Evolutionary conservation across 1,284 basidiomycete genomes (phyloP), one percentile per base, ranked within the genome.

Genomic region (Cryptococcus jaspeensis): DNA sequence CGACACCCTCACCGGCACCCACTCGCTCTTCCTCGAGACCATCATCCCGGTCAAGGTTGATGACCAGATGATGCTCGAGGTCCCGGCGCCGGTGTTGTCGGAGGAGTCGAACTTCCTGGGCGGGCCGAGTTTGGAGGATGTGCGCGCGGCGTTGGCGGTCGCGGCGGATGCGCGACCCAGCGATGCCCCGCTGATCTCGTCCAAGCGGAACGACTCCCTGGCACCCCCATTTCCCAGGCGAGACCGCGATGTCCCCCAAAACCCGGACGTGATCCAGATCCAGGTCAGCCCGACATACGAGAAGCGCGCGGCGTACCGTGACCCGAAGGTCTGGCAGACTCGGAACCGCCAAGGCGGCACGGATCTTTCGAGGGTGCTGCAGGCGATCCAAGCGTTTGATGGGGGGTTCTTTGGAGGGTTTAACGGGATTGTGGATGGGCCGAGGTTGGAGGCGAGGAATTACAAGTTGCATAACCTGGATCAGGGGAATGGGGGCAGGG

Each of bases 321-420:
- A 25, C 16, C 28, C 28, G 5, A 38, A 37, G n/a, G 41, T 32
- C 5, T 32, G 28, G 28, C 28, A 9, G 28, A 4, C 9, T 4
- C 28, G 28, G 28, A 32, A 55, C 37, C 38, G 50, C 6, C 37
- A 44, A 37, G 50, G 46, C 23, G 50, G 59, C 3, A 49, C 39
- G 22, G 68, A 71, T 52, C 68, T 66, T 44, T 46, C 55, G 18
- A 55, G 59, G 32, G 62, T 73, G 23, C 58, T 69, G 13, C 35
- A 60, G 16, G 62, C 60, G 1, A 53, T 73, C 18, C 47, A 59
- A 37, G 39, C 36, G 12, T 65, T 72, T 39, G 63, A 57, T 12
- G 62, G 60, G 25, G 71, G 71, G 1, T 69, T 67, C 52, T 65
- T 49, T 53, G 69, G 69, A 32, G 71, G 70, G 9, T 67, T 73